phyloP scores from a whole-genome alignment of 768 basidiomycete species.

The Boletus rubescentipes region DNA sequence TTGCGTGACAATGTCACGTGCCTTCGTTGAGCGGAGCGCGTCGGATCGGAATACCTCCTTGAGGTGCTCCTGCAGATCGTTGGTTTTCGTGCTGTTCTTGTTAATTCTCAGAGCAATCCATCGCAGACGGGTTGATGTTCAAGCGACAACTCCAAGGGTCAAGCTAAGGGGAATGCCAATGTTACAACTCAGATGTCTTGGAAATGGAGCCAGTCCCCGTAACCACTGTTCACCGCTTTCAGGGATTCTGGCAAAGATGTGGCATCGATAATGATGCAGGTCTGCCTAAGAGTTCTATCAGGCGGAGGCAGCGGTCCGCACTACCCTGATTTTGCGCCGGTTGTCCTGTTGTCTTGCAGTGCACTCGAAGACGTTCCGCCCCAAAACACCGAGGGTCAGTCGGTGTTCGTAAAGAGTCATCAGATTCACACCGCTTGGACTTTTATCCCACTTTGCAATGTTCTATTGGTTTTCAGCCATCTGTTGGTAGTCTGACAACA shows the following conservation, averaged over 20 bases:
- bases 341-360: neutral
- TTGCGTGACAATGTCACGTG: conserved; percentile 15
- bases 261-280: neutral
- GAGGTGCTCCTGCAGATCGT: neutral
- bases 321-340: neutral
- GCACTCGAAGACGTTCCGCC: neutral
- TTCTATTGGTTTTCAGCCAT: neutral
- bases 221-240: too few species aligned
- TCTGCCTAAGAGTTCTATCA: neutral
- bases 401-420: neutral
- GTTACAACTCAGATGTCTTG: neutral
- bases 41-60: neutral
- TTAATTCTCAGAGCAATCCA: neutral
- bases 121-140: neutral
- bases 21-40: neutral
- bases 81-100: neutral
- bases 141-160: neutral
- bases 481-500: neutral
- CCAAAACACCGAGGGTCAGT: neutral
- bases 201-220: neutral
- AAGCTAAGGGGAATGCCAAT: too few species aligned
- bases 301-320: neutral
- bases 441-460: neutral
- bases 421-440: neutral
- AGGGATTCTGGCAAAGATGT: too few species aligned